phyloP scores from a whole-genome alignment of 768 basidiomycete species.

The Boletus reticuloceps region DNA sequence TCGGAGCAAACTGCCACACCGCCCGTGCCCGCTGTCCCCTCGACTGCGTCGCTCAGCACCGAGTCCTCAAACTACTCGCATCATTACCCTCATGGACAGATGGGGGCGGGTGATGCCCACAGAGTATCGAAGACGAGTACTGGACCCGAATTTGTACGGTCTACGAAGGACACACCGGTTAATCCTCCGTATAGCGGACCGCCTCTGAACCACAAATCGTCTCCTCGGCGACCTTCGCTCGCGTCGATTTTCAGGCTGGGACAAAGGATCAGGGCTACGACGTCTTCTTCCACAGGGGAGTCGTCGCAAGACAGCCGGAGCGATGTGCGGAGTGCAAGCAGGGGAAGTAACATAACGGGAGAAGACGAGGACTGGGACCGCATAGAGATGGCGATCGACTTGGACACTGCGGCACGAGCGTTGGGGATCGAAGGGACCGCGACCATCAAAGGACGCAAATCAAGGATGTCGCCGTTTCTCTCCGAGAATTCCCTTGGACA shows the following conservation, averaged over 20 bases:
- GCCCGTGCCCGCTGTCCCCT: slow-evolving; percentile 29
- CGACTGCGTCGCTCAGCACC: slow-evolving; percentile 58
- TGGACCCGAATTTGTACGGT: slow-evolving; percentile 50
- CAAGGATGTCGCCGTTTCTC: slow-evolving; percentile 43
- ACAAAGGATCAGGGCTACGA: slow-evolving; percentile 42
- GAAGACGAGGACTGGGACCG: slow-evolving; percentile 76
- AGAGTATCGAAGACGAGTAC: slow-evolving; percentile 52
- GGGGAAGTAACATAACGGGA: slow-evolving; percentile 25
- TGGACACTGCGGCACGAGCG: slow-evolving; percentile 43
- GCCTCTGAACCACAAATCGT: slow-evolving; percentile 46
- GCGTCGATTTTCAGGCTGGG: slow-evolving; percentile 80
- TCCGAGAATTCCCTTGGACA: slow-evolving; percentile 23
- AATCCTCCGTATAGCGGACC: slow-evolving; percentile 47
- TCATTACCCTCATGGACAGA: slow-evolving; percentile 31
- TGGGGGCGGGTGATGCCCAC: slow-evolving; percentile 20
- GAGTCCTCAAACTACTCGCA: slow-evolving; percentile 46
- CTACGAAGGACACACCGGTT: slow-evolving; percentile 31
- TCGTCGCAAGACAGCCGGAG: slow-evolving; percentile 33
- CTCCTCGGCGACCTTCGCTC: slow-evolving; percentile 77
- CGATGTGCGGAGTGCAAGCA: slow-evolving; percentile 29
- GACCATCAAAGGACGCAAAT: slow-evolving; percentile 42
- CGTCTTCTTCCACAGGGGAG: slow-evolving; percentile 19
- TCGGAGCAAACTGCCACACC: slow-evolving; percentile 29
- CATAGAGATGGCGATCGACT: slow-evolving; percentile 65
- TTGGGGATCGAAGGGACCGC: slow-evolving; percentile 33